A percentile compares a stretch with the other conserved stretches of the same genome.
Conservation (phyloP, 345 rosid genomes). For the Rhizophora apiculata region DNA sequence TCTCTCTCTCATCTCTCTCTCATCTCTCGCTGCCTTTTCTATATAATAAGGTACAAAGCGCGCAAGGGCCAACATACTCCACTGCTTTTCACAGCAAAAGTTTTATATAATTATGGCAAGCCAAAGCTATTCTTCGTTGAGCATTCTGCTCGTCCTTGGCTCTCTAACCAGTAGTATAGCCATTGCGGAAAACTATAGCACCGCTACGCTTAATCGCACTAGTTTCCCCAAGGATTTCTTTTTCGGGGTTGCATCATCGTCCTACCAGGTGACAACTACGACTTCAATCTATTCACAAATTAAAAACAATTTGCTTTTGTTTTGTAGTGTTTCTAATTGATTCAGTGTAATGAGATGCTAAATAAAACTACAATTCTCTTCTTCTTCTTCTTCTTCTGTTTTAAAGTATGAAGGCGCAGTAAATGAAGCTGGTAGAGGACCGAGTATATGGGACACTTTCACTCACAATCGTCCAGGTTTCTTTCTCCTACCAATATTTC, state of each 20-base stretch:
- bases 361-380: neutral
- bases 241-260: neutral
- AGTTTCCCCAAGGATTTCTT: neutral
- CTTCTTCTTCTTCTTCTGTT: neutral
- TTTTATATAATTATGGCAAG: neutral
- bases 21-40: too few relatives aligned
- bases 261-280: neutral
- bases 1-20: too few relatives aligned
- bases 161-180: neutral
- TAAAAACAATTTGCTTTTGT: neutral
- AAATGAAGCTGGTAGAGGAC: neutral
- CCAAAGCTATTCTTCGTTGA: neutral
- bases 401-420: neutral
- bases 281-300: neutral
- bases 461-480: neutral
- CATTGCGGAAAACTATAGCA: neutral
- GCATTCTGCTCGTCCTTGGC: neutral
- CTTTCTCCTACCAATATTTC: too few relatives aligned
- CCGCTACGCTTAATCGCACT: neutral
- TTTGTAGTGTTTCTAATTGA: neutral
- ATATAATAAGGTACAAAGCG: too few relatives aligned
- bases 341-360: too few relatives aligned
- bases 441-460: neutral
- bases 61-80: too few relatives aligned
- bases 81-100: too few relatives aligned